These are phyloP conservation scores for Suillus discolor DNA, from an alignment of 768 basidiomycete genomes.

Conservation along the genomic window DNA sequence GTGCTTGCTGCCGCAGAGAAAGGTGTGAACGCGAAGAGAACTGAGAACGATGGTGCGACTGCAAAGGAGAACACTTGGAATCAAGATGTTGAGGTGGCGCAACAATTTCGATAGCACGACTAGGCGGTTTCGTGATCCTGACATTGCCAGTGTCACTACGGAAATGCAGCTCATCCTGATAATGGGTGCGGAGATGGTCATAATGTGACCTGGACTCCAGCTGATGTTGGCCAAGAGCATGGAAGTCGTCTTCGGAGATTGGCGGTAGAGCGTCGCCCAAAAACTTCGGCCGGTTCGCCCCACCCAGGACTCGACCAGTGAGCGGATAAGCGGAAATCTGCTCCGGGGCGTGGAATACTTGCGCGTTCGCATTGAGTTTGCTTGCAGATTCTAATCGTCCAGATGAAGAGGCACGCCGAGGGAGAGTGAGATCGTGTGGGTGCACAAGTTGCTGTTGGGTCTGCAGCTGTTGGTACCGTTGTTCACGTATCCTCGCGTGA, in stretches of 20 bases:
- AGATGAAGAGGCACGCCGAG: background rate
- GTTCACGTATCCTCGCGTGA: constrained; percentile 34
- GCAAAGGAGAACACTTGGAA: constrained; percentile 5
- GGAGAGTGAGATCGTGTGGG: background rate
- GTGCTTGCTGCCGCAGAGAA: constrained; percentile 7
- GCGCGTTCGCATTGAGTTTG: constrained; percentile 13
- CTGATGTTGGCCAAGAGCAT: constrained; percentile 23
- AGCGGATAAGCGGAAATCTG: constrained; percentile 9
- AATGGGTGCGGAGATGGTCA: constrained; percentile 7
- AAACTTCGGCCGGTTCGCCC: constrained; percentile 6
- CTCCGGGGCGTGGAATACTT: constrained; percentile 9
- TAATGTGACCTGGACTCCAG: constrained; percentile 11
- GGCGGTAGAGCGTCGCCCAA: constrained; percentile 24
- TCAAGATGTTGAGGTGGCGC: constrained; percentile 22
- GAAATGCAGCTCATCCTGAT: constrained; percentile 2
- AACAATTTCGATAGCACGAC: constrained; percentile 33
- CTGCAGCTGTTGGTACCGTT: constrained; percentile 23
- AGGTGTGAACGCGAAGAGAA: constrained; percentile 4
- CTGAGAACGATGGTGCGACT: constrained; percentile 8
- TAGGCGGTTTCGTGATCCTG: constrained; percentile 25
- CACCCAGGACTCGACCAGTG: background rate
- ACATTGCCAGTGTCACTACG: constrained; percentile 3
- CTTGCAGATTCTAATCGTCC: constrained; percentile 8
- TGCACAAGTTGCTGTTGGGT: constrained; percentile 7
- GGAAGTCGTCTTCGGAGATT: constrained; percentile 41